Conservation (phyloP, 164 flowering plant genomes). For the Stephania cephalantha region DNA sequence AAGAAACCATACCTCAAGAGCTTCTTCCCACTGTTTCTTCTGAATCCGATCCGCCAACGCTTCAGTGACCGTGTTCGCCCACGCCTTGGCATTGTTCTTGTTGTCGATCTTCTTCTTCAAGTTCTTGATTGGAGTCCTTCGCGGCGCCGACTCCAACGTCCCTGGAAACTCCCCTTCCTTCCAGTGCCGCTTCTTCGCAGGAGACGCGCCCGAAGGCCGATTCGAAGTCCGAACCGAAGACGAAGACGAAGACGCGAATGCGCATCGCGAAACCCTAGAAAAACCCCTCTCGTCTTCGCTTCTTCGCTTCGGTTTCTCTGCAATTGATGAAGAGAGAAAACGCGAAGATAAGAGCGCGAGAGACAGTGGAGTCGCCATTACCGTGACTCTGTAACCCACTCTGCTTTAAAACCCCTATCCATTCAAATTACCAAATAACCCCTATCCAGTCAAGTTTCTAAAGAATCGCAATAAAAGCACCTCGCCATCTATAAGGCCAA, state of each 20-base stretch:
- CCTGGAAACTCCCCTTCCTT: conserved; percentile 85
- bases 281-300: background rate
- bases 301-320: conserved; percentile 9
- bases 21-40: conserved; percentile 73
- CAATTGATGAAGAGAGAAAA: conserved; percentile 23
- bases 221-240: conserved; percentile 12
- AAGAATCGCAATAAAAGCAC: too few relatives aligned
- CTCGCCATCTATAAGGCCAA: too few relatives aligned
- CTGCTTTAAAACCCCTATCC: too few relatives aligned
- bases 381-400: background rate
- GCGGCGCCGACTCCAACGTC: conserved; percentile 21
- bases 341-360: conserved; percentile 39
- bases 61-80: conserved; percentile 88
- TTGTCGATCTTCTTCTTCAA: conserved; percentile 71
- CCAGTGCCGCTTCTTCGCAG: conserved; percentile 60
- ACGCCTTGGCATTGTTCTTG: conserved; percentile 54
- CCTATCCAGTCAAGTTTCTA: too few relatives aligned
- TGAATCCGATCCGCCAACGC: conserved; percentile 52
- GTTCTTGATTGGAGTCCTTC: conserved; percentile 58
- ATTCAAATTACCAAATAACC: too few relatives aligned
- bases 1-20: conserved; percentile 52
- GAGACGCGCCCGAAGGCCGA: conserved; percentile 6
- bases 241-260: conserved; percentile 22
- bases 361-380: conserved; percentile 26
- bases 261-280: conserved; percentile 23